Base-by-base conservation (phyloP, 345 rosid species). In the Arabidopsis thaliana region DNA sequence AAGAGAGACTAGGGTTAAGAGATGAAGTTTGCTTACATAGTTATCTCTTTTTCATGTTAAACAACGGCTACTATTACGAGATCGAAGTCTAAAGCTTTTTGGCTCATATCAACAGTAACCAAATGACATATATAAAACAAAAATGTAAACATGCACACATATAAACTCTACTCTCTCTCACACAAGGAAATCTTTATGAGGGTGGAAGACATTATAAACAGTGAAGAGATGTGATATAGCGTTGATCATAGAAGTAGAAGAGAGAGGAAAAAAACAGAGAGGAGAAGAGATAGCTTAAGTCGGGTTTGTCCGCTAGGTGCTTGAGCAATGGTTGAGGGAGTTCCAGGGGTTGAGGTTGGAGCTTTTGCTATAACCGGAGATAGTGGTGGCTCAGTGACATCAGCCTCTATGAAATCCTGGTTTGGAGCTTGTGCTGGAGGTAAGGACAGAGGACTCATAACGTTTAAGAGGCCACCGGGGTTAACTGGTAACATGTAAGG, bases 381-480 rank as follows among this genome's bases (percentile, higher is more conserved):
- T 61, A 61, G 23, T 7, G 66, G 66, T 24, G 66, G 13, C 50
- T 61, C 66, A 41, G 13, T 61, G 13, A 41, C 66, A 41, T 61
- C 23, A 41, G 0, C 23, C 24, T 61, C 66, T 61, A 72, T 64
- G 49, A 93, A 78, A 64, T 76, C 56, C 1, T 85, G 85, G 16
- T 1, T 62, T 24, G 93, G 96, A 53, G 91, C 84, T 80, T 78
- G 49, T 11, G 87, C 88, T 20, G 96, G 98, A 25, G 93, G 85
- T 74, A 82, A 0, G 37, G 34, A 34, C 0, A 0, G 0, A 42
- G 33, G 0, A 0, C 62, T 9, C 30, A 86, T 0, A 28, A 75
- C 7, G 16, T 4, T 3, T 14, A 76, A 0, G 69, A 89, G 89
- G 38, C 30, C 0, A 34, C 86, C 93, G 8, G 96, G 84, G 80